phyloP scores from a whole-genome alignment of 139 green algal species.

The Diplosphaera chodatii region DNA sequence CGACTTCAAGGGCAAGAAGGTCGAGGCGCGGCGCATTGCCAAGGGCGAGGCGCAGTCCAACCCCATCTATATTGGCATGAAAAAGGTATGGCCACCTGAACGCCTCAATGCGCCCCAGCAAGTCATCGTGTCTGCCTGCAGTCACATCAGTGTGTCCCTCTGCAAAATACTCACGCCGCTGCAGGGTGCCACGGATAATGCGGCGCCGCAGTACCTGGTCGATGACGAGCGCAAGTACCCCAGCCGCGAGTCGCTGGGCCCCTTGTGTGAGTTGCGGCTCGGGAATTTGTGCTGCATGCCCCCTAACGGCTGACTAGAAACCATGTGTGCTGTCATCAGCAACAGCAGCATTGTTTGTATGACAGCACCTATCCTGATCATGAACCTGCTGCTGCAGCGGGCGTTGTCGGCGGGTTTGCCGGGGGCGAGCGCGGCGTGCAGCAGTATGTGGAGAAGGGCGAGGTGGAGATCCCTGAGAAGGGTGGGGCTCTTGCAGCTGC shows the following conservation, averaged over 20 bases:
- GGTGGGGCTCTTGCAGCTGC: not conserved
- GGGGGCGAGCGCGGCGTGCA: conserved; percentile 72
- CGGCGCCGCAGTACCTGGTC: not conserved
- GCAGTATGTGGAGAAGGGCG: conserved; percentile 62
- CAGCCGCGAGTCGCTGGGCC: conserved; percentile 6
- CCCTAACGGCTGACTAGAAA: no score
- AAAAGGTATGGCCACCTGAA: no score
- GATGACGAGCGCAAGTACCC: not conserved
- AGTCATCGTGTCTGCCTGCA: no score
- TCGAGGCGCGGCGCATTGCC: not conserved
- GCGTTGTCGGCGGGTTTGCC: conserved; percentile 75
- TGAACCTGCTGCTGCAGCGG: no score
- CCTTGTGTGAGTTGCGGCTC: no score
- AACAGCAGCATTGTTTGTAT: no score
- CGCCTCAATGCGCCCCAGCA: no score
- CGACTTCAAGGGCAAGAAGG: not conserved
- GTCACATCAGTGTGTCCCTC: no score
- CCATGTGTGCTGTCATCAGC: no score
- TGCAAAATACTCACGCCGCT: no score
- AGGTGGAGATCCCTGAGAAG: conserved; percentile 40
- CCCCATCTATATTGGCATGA: not conserved
- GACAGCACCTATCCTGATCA: no score
- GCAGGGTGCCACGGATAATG: not conserved
- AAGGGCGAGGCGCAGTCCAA: not conserved
- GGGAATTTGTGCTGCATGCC: no score